Evolutionary conservation across 306 rosid species (phyloP).

Genomic region (Macrotyloma uniflorum): DNA sequence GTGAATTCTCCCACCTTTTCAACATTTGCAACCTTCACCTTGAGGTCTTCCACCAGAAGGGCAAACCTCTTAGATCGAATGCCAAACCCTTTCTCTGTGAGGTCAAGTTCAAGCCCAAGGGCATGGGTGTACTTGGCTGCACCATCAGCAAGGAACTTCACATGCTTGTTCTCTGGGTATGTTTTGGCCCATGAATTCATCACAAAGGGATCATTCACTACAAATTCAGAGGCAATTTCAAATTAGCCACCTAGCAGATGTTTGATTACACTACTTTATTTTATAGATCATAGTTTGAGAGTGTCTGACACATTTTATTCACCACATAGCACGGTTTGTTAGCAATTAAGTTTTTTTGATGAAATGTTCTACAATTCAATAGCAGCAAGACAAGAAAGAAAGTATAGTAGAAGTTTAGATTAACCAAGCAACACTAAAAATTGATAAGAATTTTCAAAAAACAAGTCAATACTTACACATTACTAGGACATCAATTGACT

Average conservation of each 20-base stretch:
- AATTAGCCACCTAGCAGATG: conserved; percentile 8
- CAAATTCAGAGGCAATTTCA: conserved; percentile 30
- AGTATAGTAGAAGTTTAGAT: background rate
- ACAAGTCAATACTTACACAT: background rate
- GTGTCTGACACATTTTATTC: background rate
- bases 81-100: conserved; percentile 75
- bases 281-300: background rate
- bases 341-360: too few species aligned
- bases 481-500: background rate
- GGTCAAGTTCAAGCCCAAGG: conserved; percentile 92
- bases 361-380: too few species aligned
- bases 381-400: background rate
- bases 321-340: background rate
- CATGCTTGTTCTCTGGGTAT: conserved; percentile 85
- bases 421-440: conserved; percentile 8
- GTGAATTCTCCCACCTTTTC: conserved; percentile 85
- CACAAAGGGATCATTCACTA: conserved; percentile 90
- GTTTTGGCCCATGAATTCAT: conserved; percentile 87
- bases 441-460: too few species aligned
- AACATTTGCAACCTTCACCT: conserved; percentile 83
- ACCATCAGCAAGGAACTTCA: conserved; percentile 92
- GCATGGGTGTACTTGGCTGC: conserved; percentile 70
- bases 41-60: conserved; percentile 78
- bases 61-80: conserved; percentile 81
- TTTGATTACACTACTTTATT: too few species aligned